phyloP scores from a whole-genome alignment of 2,329 filamentous ascomycete species.

The Rhytidhysteron rufulum region DNA sequence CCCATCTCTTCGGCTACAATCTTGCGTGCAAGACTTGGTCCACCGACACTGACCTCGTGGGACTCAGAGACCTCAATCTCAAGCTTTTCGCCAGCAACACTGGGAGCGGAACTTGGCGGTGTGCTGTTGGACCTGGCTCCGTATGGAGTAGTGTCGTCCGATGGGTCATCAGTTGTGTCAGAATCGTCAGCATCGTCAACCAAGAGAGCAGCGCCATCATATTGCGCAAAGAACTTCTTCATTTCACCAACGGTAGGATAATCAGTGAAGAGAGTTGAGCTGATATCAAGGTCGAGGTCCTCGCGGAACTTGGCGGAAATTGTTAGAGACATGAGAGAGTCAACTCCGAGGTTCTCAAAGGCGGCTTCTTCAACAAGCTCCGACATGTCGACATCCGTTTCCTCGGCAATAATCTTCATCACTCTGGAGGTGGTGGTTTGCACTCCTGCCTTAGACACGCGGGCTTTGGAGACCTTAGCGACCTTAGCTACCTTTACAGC shows the following conservation, averaged over 20 bases:
- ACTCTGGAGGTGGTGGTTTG: conserved; percentile 51
- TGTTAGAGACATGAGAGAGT: conserved; percentile 59
- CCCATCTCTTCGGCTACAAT: conserved; percentile 58
- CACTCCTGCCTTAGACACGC: conserved; percentile 42
- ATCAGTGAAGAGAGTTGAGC: conserved; percentile 58
- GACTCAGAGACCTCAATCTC: conserved; percentile 29
- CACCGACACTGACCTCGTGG: conserved; percentile 29
- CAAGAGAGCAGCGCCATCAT: conserved; percentile 38
- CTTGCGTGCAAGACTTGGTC: conserved; percentile 45
- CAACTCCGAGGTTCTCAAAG: conserved; percentile 60
- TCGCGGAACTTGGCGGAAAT: conserved; percentile 61
- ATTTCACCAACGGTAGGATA: conserved; percentile 58
- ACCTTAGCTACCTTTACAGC: conserved; percentile 50
- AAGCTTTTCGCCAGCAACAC: conserved; percentile 41
- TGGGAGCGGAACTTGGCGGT: conserved; percentile 47
- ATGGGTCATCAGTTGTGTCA: conserved; percentile 34
- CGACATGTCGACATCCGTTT: conserved; percentile 57
- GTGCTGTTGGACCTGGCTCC: conserved; percentile 41
- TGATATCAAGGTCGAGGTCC: conserved; percentile 57
- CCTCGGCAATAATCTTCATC: conserved; percentile 64
- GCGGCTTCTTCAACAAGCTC: conserved; percentile 59
- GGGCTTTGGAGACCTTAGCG: conserved; percentile 45
- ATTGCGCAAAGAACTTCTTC: conserved; percentile 53
- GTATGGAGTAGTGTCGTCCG: conserved; percentile 41
- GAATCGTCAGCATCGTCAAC: conserved; percentile 41